These are phyloP conservation scores for Dalbergia cochinchinensis DNA, from an alignment of 306 rosid species.

Conservation along the genomic window DNA sequence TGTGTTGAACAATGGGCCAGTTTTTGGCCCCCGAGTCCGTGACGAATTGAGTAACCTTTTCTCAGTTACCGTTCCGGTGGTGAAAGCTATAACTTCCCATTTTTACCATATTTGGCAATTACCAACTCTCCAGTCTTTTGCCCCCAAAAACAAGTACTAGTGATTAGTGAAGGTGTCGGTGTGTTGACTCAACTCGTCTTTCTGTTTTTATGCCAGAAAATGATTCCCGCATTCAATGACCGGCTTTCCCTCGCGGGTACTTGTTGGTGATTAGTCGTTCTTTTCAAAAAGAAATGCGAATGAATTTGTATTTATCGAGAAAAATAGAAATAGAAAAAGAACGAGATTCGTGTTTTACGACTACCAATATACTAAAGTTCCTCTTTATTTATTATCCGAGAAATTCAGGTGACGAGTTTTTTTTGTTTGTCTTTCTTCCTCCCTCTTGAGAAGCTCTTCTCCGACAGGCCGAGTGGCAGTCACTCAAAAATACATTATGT, in stretches of 20 bases:
- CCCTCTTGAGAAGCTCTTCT: background rate
- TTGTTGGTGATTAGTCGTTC: background rate
- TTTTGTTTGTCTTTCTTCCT: background rate
- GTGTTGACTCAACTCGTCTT: slow-evolving; percentile 18
- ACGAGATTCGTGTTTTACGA: background rate
- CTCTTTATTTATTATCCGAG: background rate
- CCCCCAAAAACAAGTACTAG: background rate
- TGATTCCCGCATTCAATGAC: background rate
- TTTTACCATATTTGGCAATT: background rate
- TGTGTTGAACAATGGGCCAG: no score
- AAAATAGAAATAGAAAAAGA: background rate
- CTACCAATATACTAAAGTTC: background rate
- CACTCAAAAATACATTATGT: background rate
- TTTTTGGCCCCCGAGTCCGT: no score
- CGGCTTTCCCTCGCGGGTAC: background rate
- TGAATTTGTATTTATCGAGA: background rate
- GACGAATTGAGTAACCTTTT: no score
- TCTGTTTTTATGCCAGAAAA: background rate
- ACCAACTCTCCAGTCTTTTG: background rate
- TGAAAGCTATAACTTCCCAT: background rate
- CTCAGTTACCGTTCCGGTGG: no score
- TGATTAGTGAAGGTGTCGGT: background rate
- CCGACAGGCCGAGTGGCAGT: background rate
- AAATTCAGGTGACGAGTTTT: background rate
- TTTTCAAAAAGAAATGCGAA: no score